Conservation (phyloP, 441 rosid genomes). For the Syzygium syzygioides region DNA sequence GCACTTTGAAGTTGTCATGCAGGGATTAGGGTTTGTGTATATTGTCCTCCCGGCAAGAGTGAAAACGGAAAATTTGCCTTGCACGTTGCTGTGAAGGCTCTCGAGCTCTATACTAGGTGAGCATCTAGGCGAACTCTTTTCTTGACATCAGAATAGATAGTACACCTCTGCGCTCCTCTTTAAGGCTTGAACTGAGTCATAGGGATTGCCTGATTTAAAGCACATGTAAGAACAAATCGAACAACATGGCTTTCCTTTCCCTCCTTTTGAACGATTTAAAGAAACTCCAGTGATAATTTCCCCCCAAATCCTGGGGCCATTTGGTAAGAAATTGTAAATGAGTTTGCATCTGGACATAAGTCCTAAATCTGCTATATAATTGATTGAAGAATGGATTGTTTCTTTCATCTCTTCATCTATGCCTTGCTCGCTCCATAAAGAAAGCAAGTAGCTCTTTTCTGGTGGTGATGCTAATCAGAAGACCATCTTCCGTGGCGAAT, state of each 20-base stretch:
- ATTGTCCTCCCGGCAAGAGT: slow-evolving; percentile 29
- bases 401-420: neutral
- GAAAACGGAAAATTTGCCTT: slow-evolving; percentile 18
- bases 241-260: neutral
- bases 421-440: neutral
- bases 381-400: neutral
- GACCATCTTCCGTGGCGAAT: neutral
- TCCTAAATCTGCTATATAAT: neutral
- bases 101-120: slow-evolving; percentile 22
- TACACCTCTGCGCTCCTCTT: neutral
- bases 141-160: neutral
- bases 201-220: neutral
- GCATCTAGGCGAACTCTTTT: neutral
- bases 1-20: neutral
- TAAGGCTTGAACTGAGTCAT: neutral
- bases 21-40: slow-evolving; percentile 28
- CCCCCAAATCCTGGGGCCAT: neutral
- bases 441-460: neutral
- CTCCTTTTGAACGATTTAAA: neutral
- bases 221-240: neutral
- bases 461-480: neutral
- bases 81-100: slow-evolving; percentile 24
- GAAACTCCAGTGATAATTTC: neutral
- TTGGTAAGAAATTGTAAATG: neutral
- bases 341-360: neutral